A percentile compares a stretch with the other conserved stretches of the same genome.
Evolutionary conservation across 2,329 filamentous ascomycete species (phyloP).

Genomic region (Zymoseptoria ardabiliae): DNA sequence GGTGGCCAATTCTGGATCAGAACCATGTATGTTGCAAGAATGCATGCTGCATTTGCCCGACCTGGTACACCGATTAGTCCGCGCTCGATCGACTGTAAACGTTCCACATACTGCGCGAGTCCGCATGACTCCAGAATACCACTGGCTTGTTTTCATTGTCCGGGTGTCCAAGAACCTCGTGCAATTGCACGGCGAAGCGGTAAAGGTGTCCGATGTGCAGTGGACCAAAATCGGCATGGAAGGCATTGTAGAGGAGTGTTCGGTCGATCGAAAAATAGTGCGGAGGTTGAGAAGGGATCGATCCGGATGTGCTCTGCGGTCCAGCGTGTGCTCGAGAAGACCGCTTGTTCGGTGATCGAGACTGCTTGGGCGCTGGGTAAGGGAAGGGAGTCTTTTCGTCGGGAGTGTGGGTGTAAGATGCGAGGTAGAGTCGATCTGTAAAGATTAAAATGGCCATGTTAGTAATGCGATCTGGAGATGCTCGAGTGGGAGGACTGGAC

Average conservation of each 20-base stretch:
- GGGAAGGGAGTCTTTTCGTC: conserved; percentile 79
- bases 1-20: conserved; percentile 96
- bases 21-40: conserved; percentile 98
- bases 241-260: conserved; percentile 89
- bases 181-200: conserved; percentile 89
- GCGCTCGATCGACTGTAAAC: not conserved
- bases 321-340: conserved; percentile 59
- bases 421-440: conserved; percentile 86
- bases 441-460: conserved; percentile 29
- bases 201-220: conserved; percentile 96
- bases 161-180: conserved; percentile 86
- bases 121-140: conserved; percentile 91
- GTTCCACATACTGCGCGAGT: conserved; percentile 68
- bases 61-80: conserved; percentile 42
- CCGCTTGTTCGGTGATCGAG: conserved; percentile 66
- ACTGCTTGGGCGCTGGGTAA: conserved; percentile 53
- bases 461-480: no score
- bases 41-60: conserved; percentile 86
- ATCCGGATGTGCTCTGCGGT: conserved; percentile 40
- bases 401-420: conserved; percentile 78
- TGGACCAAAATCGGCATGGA: conserved; percentile 96
- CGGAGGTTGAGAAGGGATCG: conserved; percentile 49
- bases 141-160: conserved; percentile 85
- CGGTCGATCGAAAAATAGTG: conserved; percentile 90
- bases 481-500: conserved; percentile 27